Evolutionary conservation across 345 rosid genomes (phyloP).

Genomic region (Arabidopsis suecica): DNA sequence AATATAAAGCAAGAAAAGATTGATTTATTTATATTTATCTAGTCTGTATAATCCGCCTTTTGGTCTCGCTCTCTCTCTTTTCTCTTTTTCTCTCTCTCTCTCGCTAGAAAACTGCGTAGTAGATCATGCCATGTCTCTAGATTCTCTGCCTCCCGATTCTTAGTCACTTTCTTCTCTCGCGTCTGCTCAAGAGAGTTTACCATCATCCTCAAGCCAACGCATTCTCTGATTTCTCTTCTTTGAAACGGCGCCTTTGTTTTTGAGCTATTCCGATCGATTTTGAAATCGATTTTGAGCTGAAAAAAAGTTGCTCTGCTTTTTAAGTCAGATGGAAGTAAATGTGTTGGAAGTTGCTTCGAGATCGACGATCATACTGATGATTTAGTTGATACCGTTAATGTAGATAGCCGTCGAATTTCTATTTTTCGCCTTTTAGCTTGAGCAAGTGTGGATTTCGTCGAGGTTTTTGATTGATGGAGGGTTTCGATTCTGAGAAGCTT

Average conservation of each 20-base stretch:
- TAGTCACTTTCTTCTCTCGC: conserved; percentile 45
- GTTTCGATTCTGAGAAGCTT: conserved; percentile 50
- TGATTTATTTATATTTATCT: conserved; percentile 24
- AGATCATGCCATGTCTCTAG: conserved; percentile 48
- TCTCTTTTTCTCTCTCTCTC: conserved; percentile 26
- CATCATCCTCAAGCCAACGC: conserved; percentile 4
- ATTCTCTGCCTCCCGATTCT: conserved; percentile 42
- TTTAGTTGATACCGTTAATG: conserved; percentile 32
- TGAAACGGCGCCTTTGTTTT: neutral
- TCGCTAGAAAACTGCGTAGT: conserved; percentile 46
- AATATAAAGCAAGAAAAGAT: neutral
- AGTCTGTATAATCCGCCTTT: conserved; percentile 38
- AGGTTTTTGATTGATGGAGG: conserved; percentile 49
- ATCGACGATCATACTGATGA: conserved; percentile 40
- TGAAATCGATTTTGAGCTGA: conserved; percentile 28
- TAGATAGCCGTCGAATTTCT: neutral
- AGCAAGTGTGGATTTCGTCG: conserved; percentile 45
- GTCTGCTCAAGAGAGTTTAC: conserved; percentile 14
- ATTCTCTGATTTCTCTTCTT: conserved; percentile 20
- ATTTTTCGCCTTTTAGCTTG: conserved; percentile 3
- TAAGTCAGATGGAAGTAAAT: conserved; percentile 28
- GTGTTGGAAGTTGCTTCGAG: conserved; percentile 21
- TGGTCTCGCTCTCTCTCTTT: conserved; percentile 42
- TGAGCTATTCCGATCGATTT: conserved; percentile 35
- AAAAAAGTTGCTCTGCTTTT: neutral